These are phyloP conservation scores for Colletotrichum sp. DNA, from an alignment of 2,329 filamentous ascomycete genomes.

Conservation along the genomic window DNA sequence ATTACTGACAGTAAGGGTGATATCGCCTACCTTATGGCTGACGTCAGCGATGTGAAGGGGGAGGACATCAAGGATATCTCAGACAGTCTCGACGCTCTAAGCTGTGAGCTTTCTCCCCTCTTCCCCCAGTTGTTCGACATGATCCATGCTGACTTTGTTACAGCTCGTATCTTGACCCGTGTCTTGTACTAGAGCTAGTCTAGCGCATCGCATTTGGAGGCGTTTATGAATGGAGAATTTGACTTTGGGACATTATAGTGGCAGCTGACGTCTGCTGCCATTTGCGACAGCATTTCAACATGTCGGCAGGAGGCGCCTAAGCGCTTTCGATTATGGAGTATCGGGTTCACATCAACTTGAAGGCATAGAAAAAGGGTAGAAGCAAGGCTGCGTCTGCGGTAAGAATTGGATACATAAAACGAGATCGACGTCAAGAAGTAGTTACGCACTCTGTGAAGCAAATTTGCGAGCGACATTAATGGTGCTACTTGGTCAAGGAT, in stretches of 20 bases:
- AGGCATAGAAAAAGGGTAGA: neutral
- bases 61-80: constrained; percentile 86
- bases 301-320: neutral
- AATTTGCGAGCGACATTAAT: neutral
- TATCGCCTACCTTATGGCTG: constrained; percentile 95
- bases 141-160: neutral
- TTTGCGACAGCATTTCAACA: constrained; percentile 13
- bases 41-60: constrained; percentile 85
- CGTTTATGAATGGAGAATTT: neutral
- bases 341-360: constrained; percentile 16
- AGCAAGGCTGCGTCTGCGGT: neutral
- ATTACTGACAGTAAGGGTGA: constrained; percentile 96
- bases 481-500: neutral
- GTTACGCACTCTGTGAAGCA: neutral
- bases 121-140: neutral
- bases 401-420: neutral
- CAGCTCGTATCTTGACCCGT: constrained; percentile 52
- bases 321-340: constrained; percentile 8
- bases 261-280: neutral
- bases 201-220: constrained; percentile 1
- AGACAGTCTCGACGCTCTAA: constrained; percentile 79
- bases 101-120: constrained; percentile 62
- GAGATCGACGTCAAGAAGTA: neutral
- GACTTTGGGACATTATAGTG: neutral
- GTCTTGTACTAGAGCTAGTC: constrained; percentile 44